phyloP scores from a whole-genome alignment of 306 rosid genomes.

The Canavalia ensiformis region DNA sequence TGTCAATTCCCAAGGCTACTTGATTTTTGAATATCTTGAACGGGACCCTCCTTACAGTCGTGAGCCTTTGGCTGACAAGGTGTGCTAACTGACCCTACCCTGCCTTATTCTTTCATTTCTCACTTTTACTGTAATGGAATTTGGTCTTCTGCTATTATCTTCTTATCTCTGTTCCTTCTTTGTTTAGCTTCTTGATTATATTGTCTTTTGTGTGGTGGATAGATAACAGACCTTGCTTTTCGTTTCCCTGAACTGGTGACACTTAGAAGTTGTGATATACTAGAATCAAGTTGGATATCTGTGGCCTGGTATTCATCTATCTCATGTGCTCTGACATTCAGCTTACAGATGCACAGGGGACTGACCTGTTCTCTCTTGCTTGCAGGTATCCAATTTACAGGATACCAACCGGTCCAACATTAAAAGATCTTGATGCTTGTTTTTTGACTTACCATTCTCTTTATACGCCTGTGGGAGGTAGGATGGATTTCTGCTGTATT shows the following conservation, averaged over 20 bases:
- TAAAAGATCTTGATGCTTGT: conserved; percentile 93
- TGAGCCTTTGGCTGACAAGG: conserved; percentile 96
- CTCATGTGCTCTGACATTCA: conserved; percentile 30
- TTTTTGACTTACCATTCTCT: conserved; percentile 86
- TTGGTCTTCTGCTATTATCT: not conserved
- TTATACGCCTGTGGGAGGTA: conserved; percentile 73
- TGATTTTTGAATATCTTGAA: conserved; percentile 84
- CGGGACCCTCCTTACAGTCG: conserved; percentile 80
- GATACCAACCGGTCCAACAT: conserved; percentile 94
- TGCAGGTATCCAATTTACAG: conserved; percentile 96
- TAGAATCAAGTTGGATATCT: conserved; percentile 86
- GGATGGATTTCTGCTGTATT: conserved; percentile 5
- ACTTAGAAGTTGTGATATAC: conserved; percentile 84
- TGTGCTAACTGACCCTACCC: conserved; percentile 32
- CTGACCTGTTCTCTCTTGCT: conserved; percentile 42
- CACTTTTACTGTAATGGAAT: not conserved
- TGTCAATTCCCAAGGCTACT: conserved; percentile 67
- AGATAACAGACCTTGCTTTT: conserved; percentile 80
- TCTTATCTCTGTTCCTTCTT: not conserved
- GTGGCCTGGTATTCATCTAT: conserved; percentile 82
- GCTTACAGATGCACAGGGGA: conserved; percentile 22
- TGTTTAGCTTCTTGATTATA: conserved; percentile 41
- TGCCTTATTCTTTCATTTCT: conserved; percentile 11
- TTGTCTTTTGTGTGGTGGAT: conserved; percentile 41
- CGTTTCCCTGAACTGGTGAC: conserved; percentile 73